A percentile compares a stretch with the other conserved stretches of the same genome.
Evolutionary conservation across 306 rosid species (phyloP).

Genomic region (Ochetophila trinervis): DNA sequence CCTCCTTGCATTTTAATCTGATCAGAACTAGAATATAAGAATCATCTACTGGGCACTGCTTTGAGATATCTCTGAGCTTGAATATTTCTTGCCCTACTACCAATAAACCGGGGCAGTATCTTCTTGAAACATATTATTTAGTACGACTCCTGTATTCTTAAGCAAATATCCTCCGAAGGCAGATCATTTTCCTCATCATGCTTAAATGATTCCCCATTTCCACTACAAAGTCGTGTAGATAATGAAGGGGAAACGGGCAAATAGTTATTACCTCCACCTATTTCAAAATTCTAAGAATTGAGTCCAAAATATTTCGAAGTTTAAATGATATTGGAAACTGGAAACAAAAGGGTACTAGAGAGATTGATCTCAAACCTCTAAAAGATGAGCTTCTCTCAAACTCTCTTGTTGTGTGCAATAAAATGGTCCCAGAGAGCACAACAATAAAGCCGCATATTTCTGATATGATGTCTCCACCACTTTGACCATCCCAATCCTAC

Average conservation of each 20-base stretch:
- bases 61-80: conserved; percentile 18
- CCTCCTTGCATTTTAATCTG: too few relatives aligned
- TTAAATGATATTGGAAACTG: not conserved
- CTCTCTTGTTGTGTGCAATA: conserved; percentile 71
- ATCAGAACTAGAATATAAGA: conserved; percentile 10
- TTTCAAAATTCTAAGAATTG: conserved; percentile 19
- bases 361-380: conserved; percentile 47
- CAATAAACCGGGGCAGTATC: conserved; percentile 13
- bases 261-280: conserved; percentile 41
- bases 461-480: conserved; percentile 53
- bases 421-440: conserved; percentile 70
- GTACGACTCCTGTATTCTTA: conserved; percentile 50
- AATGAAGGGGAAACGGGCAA: conserved; percentile 56
- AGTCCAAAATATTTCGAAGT: conserved; percentile 16
- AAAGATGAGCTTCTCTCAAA: conserved; percentile 66
- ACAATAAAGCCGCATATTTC: conserved; percentile 85
- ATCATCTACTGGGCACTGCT: conserved; percentile 17
- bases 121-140: conserved; percentile 35
- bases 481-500: conserved; percentile 87
- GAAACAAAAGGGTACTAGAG: not conserved
- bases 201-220: conserved; percentile 59
- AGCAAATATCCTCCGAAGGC: conserved; percentile 40
- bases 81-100: conserved; percentile 7
- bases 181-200: conserved; percentile 47
- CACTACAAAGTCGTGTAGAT: conserved; percentile 51